A percentile compares a stretch with the other conserved stretches of the same genome.
phyloP scores from a whole-genome alignment of 2,329 filamentous ascomycete genomes.

The Boeremia lycopersici region DNA sequence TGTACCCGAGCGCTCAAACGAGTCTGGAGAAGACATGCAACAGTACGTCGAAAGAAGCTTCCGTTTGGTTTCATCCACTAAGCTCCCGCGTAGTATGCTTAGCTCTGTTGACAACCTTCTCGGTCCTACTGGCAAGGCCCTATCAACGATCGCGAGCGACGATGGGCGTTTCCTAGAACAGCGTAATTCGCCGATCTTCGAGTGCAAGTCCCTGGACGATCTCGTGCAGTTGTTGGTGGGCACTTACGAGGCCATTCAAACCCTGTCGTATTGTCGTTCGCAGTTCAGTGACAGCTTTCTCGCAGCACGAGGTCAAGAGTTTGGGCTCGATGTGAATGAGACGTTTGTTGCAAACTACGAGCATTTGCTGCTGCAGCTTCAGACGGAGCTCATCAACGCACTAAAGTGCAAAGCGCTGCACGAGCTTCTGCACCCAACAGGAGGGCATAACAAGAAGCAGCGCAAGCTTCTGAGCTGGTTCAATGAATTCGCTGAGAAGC shows the following conservation, averaged over 20 bases:
- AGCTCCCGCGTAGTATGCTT: constrained; percentile 40
- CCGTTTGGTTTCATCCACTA: constrained; percentile 42
- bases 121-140: constrained; percentile 24
- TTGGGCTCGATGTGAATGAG: constrained; percentile 42
- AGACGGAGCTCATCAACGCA: constrained; percentile 42
- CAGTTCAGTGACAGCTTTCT: constrained; percentile 42
- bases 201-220: constrained; percentile 37
- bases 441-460: constrained; percentile 41
- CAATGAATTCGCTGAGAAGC: constrained; percentile 49
- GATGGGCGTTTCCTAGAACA: constrained; percentile 46
- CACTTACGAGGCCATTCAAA: constrained; percentile 41
- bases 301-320: constrained; percentile 35
- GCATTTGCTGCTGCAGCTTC: constrained; percentile 50
- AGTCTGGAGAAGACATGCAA: constrained; percentile 43
- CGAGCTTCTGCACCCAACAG: constrained; percentile 28
- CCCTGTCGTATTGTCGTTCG: constrained; percentile 32
- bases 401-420: constrained; percentile 37
- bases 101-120: constrained; percentile 32
- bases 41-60: constrained; percentile 41
- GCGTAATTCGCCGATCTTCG: constrained; percentile 34
- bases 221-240: constrained; percentile 34
- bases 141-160: constrained; percentile 41
- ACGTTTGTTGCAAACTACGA: constrained; percentile 52
- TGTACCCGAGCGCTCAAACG: constrained; percentile 38
- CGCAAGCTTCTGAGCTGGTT: constrained; percentile 47